These are phyloP conservation scores for Boletus mariae DNA, from an alignment of 1,284 basidiomycete species.

Conservation along the genomic window DNA sequence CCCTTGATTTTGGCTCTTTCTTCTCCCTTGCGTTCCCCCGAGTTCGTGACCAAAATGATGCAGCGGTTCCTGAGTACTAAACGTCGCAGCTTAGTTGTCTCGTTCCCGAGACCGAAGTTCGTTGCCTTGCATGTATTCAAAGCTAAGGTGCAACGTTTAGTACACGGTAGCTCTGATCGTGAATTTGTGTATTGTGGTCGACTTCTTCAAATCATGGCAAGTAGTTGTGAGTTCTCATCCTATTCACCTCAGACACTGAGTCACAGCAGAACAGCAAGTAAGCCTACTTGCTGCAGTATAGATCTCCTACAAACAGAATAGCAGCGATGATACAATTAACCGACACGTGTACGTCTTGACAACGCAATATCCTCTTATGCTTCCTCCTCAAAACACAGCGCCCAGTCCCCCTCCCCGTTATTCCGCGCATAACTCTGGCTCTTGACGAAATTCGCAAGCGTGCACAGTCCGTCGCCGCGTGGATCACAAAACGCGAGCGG, in stretches of 20 bases:
- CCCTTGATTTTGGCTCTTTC: not conserved
- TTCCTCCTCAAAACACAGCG: conserved; percentile 40
- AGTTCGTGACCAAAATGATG: not conserved
- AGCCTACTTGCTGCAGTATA: too few species aligned
- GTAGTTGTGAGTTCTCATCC: too few species aligned
- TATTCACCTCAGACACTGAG: too few species aligned
- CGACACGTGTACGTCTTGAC: not conserved
- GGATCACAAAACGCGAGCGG: conserved; percentile 57
- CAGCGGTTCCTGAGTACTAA: too few species aligned
- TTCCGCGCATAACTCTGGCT: conserved; percentile 64
- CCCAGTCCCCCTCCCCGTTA: conserved; percentile 63
- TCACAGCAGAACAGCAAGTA: too few species aligned
- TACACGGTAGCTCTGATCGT: too few species aligned
- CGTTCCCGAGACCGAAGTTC: too few species aligned
- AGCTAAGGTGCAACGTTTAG: too few species aligned
- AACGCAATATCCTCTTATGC: not conserved
- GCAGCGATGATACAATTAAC: not conserved
- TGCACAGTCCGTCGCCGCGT: conserved; percentile 52
- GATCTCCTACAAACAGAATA: not conserved
- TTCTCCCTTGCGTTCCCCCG: not conserved
- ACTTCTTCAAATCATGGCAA: too few species aligned
- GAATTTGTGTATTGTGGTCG: too few species aligned
- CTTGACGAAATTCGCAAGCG: conserved; percentile 59
- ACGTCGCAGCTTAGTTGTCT: too few species aligned
- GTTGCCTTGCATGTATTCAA: too few species aligned